Evolutionary conservation across 495 filamentous ascomycete species (phyloP), one percentile per base, ranked within the genome.

Genomic region (Penicillium parvum): DNA sequence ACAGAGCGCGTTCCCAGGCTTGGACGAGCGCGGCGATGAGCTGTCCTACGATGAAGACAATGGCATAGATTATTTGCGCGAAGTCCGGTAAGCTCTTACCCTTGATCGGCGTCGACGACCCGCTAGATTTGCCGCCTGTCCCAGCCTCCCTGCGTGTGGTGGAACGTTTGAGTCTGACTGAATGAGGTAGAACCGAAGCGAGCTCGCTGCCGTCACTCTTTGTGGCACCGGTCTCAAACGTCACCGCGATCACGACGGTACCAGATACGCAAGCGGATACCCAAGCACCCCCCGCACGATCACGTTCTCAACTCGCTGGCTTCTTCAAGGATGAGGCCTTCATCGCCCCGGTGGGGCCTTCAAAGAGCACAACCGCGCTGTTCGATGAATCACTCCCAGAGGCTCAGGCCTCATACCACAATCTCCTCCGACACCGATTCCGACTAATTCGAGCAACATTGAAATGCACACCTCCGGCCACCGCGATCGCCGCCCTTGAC

Each of bases 21-120:
- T 88, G n/a, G 84, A 86, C 21, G 70, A 71, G 20, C 73, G 64
- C 27, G 73, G 75, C 11, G 69, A 72, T 37, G 71, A 68, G 40
- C 52, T 75, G 15, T 68, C 67, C 36, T 76, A 79, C 39, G 74
- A 69, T 2, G 61, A 64, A 29, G 73, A 73, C 14, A 77, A 86
- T 61, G 88, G 85, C 3, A 36, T 92, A 19, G 77, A 79, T 39
- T 95, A 95, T 64, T 65, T 95, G 16, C 77, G 75, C 58, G 82
- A 85, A 68, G 88, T 95, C 37, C 76, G 87, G 88, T 94, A 73
- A 76, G 84, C 55, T 50, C 45, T 43, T 19, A 4, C 15, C 26
- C 18, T 50, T 22, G 10, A 17, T 36, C 33, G 37, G 33, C 39
- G 28, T 40, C 27, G 12, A 40, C 49, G 41, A 21, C 33, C 41